Conservation (phyloP, 75 land plant genomes). For the Pinus tabuliformis region DNA sequence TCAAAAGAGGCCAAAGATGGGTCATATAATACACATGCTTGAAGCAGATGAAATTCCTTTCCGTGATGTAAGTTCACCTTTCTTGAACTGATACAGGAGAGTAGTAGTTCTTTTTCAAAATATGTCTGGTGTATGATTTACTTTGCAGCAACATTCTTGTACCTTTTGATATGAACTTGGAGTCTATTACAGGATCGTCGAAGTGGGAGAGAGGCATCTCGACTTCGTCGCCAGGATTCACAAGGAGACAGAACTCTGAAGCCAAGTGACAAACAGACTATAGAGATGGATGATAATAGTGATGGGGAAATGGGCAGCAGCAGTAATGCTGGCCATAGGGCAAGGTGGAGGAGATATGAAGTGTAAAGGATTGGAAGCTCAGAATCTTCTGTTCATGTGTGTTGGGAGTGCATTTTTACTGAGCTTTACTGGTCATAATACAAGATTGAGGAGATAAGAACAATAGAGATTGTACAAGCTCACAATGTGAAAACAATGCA, state of each 20-base stretch:
- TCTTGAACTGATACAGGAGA: background rate
- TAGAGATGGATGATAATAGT: constrained; percentile 10
- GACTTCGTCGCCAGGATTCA: constrained; percentile 1
- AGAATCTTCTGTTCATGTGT: background rate
- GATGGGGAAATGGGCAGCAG: background rate
- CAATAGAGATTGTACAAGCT: background rate
- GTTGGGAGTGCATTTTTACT: background rate
- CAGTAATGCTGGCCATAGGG: constrained; percentile 6
- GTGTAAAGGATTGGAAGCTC: background rate
- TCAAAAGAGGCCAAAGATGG: constrained; percentile 70
- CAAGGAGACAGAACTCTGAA: constrained; percentile 1
- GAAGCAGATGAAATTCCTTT: constrained; percentile 69
- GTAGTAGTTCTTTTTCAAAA: background rate
- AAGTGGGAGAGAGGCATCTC: constrained; percentile 5
- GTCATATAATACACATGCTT: constrained; percentile 74
- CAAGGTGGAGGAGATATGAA: constrained; percentile 8
- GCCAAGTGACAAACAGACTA: constrained; percentile 1
- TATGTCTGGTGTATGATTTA: background rate
- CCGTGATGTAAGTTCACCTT: constrained; percentile 30
- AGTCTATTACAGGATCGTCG: constrained; percentile 5
- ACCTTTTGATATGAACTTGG: background rate
- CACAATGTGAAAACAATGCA: background rate
- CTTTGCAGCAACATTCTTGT: background rate
- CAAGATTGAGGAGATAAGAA: background rate
- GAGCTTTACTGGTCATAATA: background rate